Base-by-base conservation (phyloP, 2,329 filamentous ascomycete species). In the Alternaria consortialis region DNA sequence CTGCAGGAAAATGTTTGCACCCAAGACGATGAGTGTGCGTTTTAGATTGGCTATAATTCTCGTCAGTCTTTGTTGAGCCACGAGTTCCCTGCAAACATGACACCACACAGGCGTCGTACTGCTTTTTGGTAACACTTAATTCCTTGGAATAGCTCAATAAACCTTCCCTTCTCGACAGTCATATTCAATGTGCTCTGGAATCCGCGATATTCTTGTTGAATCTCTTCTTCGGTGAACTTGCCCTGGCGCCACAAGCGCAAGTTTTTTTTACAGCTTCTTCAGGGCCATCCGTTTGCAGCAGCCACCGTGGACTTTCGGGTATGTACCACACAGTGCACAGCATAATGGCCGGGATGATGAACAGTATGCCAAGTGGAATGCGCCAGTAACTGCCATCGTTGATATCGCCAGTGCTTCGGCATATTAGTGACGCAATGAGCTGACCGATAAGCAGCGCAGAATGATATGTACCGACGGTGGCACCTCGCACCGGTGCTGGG, bases 251-350 rank as follows among this genome's bases (percentile, higher is more conserved):
- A 27, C 8, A 62, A 17, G 20, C 44, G 20, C 32, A 60, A 13
- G 37, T 15, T 44, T 9, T 44, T 9, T 23, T 27, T 20, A 53
- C n/a, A n/a, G 82, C 84, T 62, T 84, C 83, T 36, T 82, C 74
- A 34, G 81, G 70, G n/a, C 80, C 27, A 34, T 47, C 52, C 23
- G 66, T 64, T 32, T 53, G 44, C 12, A 69, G 36, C n/a, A 67
- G 58, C 66, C 66, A 69, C 2, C 64, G 58, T 7, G 64, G 66
- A 25, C 54, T 58, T 34, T 69, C 64, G 4, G 64, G 64, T 12
- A 59, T 50, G 44, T 51, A 58, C 40, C 71, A 74, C 69, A 84
- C 80, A 7, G 29, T 20, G 31, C 39, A 46, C 2, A 58, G 17
- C 29, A 62, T 48, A 7, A 62, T 20, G 12, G 44, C 40, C 0